Evolutionary conservation across 2,329 filamentous ascomycete genomes (phyloP), one percentile per base, ranked within the genome.

Genomic region (Nemania diffusa): DNA sequence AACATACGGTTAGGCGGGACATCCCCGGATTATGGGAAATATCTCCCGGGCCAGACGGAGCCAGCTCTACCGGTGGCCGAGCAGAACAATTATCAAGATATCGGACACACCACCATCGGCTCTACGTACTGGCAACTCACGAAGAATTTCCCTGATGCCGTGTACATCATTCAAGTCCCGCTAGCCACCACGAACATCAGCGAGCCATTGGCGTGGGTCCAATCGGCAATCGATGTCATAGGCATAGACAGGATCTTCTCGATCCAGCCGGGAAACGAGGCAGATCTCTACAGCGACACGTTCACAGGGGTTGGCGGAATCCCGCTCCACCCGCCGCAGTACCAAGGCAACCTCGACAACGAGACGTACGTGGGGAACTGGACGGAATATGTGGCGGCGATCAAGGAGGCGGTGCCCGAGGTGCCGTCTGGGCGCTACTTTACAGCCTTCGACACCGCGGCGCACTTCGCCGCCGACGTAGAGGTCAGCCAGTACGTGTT

Each of bases 1-100:
- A 75, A 78, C 52, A 80, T 80, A 42, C 72, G 78, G 13, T 69
- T 80, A 2, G 78, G 78, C 13, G 78, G 79, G 8, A 79, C 78
- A 1, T 79, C 77, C 50, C 70, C 78, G 8, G 78, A 80, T 66
- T 80, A 80, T 58, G 79, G 75, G 2, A 74, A 69, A 60, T 79
- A 78, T 62, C 65, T 77, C 7, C 77, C 75, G 0, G 74, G 73
- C 2, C 79, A 80, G 62, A 57, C 69, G 3, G 73, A 73, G 15
- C 73, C 76, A 2, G 78, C 75, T 3, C 69, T 79, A 0, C 78
- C 78, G 0, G 70, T 76, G 1, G 76, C 78, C 2, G 77, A 79
- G 63, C 75, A 76, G 44, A 63, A 79, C 52, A 78, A 78, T 50
- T 77, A 77, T 52, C 78, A 80, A 57, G 71, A 78, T 46, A 65